These are phyloP conservation scores for Pseudocercospora crystallina DNA, from an alignment of 2,329 filamentous ascomycete species.

Conservation along the genomic window DNA sequence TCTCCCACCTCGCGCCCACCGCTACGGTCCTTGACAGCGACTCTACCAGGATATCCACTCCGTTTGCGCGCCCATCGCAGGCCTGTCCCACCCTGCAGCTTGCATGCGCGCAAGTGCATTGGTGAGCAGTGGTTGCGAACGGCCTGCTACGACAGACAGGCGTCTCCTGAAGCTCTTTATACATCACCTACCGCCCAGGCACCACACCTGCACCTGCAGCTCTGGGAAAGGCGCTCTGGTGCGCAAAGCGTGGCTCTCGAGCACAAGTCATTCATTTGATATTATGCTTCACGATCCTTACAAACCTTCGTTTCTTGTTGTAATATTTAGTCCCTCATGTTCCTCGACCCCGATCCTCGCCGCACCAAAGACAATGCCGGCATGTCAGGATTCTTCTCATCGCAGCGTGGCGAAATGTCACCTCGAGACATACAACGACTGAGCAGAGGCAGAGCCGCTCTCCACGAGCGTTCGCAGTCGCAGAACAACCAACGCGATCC, in stretches of 20 bases:
- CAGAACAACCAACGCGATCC: slow-evolving; percentile 23
- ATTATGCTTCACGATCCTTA: slow-evolving; percentile 21
- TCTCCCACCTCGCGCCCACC: neutral
- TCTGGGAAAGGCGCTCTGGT: slow-evolving; percentile 14
- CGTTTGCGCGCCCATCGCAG: slow-evolving; percentile 6
- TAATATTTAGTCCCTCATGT: slow-evolving; percentile 28
- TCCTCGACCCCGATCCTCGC: slow-evolving; percentile 34
- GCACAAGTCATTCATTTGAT: slow-evolving; percentile 22
- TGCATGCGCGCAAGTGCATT: slow-evolving; percentile 18
- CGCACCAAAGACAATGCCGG: slow-evolving; percentile 12
- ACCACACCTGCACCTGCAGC: slow-evolving; percentile 2
- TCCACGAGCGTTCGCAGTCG: slow-evolving; percentile 30
- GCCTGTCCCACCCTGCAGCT: slow-evolving; percentile 15
- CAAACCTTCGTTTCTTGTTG: slow-evolving; percentile 16
- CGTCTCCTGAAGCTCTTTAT: slow-evolving; percentile 23
- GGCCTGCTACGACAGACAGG: slow-evolving; percentile 6
- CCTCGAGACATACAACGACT: slow-evolving; percentile 23
- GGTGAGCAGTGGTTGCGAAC: slow-evolving; percentile 14
- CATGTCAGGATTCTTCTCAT: slow-evolving; percentile 22
- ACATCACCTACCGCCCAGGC: slow-evolving; percentile 24
- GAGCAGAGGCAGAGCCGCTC: slow-evolving; percentile 22
- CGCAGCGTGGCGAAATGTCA: slow-evolving; percentile 22
- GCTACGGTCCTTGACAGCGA: slow-evolving; percentile 2
- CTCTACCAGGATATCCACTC: slow-evolving; percentile 11
- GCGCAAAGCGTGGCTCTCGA: slow-evolving; percentile 23